Base-by-base conservation (phyloP, 2,329 filamentous ascomycete genomes). In the Cercospora janseana region DNA sequence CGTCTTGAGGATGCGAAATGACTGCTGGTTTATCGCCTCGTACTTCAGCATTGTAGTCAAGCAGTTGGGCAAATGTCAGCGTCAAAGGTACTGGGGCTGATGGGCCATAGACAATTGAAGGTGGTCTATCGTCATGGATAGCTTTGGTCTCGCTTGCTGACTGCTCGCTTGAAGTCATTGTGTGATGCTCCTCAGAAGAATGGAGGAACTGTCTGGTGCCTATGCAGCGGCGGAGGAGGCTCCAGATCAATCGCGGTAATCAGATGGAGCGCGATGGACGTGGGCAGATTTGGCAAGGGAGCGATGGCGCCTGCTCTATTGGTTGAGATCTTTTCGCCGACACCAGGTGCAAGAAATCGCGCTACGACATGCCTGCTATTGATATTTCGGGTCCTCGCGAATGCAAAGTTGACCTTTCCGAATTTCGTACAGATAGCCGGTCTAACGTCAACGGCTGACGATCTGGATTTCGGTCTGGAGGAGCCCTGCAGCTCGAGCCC, bases 71-170 rank as follows among this genome's bases (percentile, higher is more conserved):
- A 42, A 64, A 64, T n/a, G 60, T 62, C 60, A 64, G 46, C 8
- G 55, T 61, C 2, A 64, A 51, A 46, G 62, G 62, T n/a, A 62
- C 48, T 18, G 62, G 62, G 12, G 57, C 54, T 21, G 57, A 50
- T n/a, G 62, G 62, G 1, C 62, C 62, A 37, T 62, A 59, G 12
- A 64, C 54, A 32, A 63, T 63, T 18, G 62, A 64, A 2, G 57
- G 60, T 15, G 56, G 61, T 20, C 55, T 41, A 13, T 54, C 58
- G 51, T 62, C 52, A 7, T 51, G 32, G n/a, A 37, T 23, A 27
- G 21, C 47, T 15, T 52, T 28, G 16, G 18, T 32, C 15, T 24
- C 20, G n/a, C 5, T 48, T 38, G 34, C 18, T n/a, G 28, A 35
- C 20, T 42, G 24, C 8, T 41, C 43, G 8, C 24, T 27, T 24